Base-by-base conservation (phyloP, 805 yeast species). In the Candida khao-thaluensis region DNA sequence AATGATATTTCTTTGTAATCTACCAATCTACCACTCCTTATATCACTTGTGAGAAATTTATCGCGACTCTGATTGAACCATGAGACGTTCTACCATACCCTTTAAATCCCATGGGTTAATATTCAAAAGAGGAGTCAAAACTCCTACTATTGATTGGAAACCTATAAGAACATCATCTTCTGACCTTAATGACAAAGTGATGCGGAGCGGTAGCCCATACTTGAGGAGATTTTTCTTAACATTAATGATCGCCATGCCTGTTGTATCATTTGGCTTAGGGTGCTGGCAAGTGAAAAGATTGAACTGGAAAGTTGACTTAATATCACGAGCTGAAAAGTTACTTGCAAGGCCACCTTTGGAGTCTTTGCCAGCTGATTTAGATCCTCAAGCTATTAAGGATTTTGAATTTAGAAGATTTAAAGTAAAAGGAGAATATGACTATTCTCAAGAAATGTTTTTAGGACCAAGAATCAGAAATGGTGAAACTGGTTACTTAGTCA, bases 241-340 rank as follows among this genome's bases (percentile, higher is more conserved):
- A 20, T 52, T 74, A 53, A 51, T 69, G 79, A 41, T 64, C 45
- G 77, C 91, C 15, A 91, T 95, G 82, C 99, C 99, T 0, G 71
- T 89, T 1, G 72, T 89, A 2, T 79, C 96, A 8, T 85, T 91
- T 57, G 82, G 81, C 33, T 66, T 93, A 30, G 99, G 98, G 2
- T 76, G 89, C 40, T 93, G 99, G 99, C 99, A 93, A 65, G 79
- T 86, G 32, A 70, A 77, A 51, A 72, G 99, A 48, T 65, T 93
- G 35, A 71, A 77, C 44, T 93, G 99, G 99, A 93, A 93, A 59
- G 84, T 81, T 17, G 77, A 81, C 45, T 70, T 93, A 45, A 84
- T 93, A 44, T 82, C 95, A 3, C 74, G 76, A 15, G 81, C 91
- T 53, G 97, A 93, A 59, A 88, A 86, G 52, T 69, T 90, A 47